Percentiles rank a stretch among this genome's conserved stretches.
Conservation (phyloP, 805 yeast genomes). For the Teunomyces funiuensis region DNA sequence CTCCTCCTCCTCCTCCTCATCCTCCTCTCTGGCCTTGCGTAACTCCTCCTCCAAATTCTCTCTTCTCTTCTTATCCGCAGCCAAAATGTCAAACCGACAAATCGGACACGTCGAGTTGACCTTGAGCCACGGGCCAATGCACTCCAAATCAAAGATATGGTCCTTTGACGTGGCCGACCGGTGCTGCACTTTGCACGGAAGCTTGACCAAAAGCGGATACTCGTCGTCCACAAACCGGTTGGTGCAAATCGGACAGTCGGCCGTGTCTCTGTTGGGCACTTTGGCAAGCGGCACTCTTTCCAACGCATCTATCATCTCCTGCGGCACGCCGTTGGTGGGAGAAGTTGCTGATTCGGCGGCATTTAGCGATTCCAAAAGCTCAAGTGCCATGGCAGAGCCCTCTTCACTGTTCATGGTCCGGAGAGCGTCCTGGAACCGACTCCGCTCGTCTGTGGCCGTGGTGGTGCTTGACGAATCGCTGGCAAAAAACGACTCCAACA, state of each 20-base stretch:
- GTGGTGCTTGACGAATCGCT: conserved; percentile 10
- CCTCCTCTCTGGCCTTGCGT: conserved; percentile 38
- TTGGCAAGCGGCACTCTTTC: conserved; percentile 55
- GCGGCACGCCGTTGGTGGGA: conserved; percentile 54
- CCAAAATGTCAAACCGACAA: conserved; percentile 72
- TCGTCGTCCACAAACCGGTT: conserved; percentile 66
- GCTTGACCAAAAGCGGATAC: conserved; percentile 74
- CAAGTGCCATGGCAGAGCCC: conserved; percentile 28
- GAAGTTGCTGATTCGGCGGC: no score
- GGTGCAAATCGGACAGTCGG: conserved; percentile 85
- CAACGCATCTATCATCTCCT: conserved; percentile 69
- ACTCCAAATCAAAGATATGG: conserved; percentile 85
- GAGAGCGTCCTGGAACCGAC: conserved; percentile 33
- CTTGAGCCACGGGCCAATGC: conserved; percentile 86
- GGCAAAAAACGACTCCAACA: conserved; percentile 36
- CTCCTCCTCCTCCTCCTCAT: conserved; percentile 58
- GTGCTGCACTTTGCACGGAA: conserved; percentile 57
- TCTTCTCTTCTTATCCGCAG: conserved; percentile 27
- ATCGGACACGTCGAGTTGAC: conserved; percentile 78
- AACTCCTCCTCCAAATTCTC: conserved; percentile 36
- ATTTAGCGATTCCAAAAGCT: conserved; percentile 21
- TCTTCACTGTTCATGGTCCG: conserved; percentile 29
- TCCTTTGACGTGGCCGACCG: conserved; percentile 26
- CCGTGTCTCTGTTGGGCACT: conserved; percentile 46
- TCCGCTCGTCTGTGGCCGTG: conserved; percentile 15